Evolutionary conservation across 2,329 filamentous ascomycete species (phyloP).

Genomic region (Aspergillus niger): DNA sequence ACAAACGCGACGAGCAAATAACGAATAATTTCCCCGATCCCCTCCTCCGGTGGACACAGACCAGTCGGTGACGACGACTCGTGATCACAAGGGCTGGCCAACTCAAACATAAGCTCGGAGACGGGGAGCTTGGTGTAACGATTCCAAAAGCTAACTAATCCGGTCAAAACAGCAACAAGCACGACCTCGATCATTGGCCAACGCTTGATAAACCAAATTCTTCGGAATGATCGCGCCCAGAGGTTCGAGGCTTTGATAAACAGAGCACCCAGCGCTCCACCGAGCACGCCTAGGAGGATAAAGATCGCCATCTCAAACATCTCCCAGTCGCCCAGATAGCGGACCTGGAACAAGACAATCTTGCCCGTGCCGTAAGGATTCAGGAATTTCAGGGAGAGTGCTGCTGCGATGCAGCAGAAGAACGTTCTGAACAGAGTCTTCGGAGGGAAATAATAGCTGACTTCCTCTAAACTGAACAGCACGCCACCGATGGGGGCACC

Average conservation of each 20-base stretch:
- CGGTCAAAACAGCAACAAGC: slow-evolving; percentile 82
- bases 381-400: slow-evolving; percentile 87
- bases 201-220: slow-evolving; percentile 75
- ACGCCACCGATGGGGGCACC: slow-evolving; percentile 88
- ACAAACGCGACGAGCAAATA: slow-evolving; percentile 77
- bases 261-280: slow-evolving; percentile 79
- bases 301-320: slow-evolving; percentile 88
- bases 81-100: slow-evolving; percentile 80
- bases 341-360: slow-evolving; percentile 93
- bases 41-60: slow-evolving; percentile 73
- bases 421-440: slow-evolving; percentile 98
- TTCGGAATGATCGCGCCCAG: slow-evolving; percentile 88
- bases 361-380: slow-evolving; percentile 96
- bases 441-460: slow-evolving; percentile 92
- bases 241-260: slow-evolving; percentile 94
- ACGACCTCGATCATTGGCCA: slow-evolving; percentile 85
- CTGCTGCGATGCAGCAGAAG: slow-evolving; percentile 93
- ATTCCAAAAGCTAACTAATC: slow-evolving; percentile 90
- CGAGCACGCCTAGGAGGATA: slow-evolving; percentile 80
- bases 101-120: slow-evolving; percentile 83
- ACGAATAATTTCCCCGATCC: slow-evolving; percentile 75
- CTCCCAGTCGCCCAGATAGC: slow-evolving; percentile 88
- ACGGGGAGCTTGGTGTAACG: slow-evolving; percentile 84
- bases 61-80: slow-evolving; percentile 69
- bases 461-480: slow-evolving; percentile 90